phyloP scores from a whole-genome alignment of 352 stramenopile genomes.

The Hyaloperonospora brassicae region DNA sequence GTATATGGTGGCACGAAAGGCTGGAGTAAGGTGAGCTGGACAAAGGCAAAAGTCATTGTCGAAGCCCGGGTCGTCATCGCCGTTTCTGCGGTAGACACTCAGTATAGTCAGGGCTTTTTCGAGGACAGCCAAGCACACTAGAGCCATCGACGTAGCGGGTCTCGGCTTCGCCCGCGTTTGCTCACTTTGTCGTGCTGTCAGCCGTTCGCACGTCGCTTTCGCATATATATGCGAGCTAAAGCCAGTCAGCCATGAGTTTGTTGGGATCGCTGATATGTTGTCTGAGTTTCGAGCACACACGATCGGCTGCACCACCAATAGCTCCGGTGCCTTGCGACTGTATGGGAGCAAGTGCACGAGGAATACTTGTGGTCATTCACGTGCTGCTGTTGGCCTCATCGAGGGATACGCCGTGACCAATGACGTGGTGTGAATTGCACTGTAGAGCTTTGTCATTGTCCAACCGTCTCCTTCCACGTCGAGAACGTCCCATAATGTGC shows the following conservation, averaged over 20 bases:
- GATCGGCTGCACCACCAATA: constrained; percentile 69
- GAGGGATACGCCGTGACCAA: constrained; percentile 2
- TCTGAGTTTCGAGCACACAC: constrained; percentile 51
- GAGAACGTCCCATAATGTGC: too few species aligned
- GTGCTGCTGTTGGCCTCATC: constrained; percentile 1
- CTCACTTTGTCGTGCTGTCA: constrained; percentile 22
- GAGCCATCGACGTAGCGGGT: too few species aligned
- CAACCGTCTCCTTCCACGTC: too few species aligned
- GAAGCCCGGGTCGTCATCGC: neutral
- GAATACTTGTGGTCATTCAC: constrained; percentile 56
- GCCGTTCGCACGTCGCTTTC: constrained; percentile 49
- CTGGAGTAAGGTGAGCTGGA: too few species aligned
- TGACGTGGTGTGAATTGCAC: too few species aligned
- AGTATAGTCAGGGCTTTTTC: too few species aligned
- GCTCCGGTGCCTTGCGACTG: constrained; percentile 78
- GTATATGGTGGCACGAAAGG: too few species aligned
- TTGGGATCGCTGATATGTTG: constrained; percentile 68
- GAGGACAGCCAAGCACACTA: too few species aligned
- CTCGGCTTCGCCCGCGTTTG: neutral
- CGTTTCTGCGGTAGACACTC: neutral
- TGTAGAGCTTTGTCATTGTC: too few species aligned
- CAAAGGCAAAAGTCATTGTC: constrained; percentile 2
- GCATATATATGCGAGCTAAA: constrained; percentile 60
- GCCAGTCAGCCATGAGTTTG: constrained; percentile 54
- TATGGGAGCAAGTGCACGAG: constrained; percentile 76